A percentile compares a stretch with the other conserved stretches of the same genome.
phyloP scores from a whole-genome alignment of 192 early-diverging fungal genomes.

The Coemansia sp. region DNA sequence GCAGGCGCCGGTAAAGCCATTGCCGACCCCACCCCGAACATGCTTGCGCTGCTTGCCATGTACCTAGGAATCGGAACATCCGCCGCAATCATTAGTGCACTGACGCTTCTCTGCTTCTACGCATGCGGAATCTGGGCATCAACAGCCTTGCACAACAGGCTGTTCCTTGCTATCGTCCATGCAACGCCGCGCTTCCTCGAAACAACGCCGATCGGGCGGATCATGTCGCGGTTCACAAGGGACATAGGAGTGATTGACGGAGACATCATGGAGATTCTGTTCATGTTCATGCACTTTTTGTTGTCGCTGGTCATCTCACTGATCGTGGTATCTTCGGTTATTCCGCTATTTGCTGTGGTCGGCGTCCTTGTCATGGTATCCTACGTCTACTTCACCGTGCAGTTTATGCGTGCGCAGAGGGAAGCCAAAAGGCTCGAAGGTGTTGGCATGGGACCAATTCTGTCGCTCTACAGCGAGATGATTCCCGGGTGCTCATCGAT shows the following conservation, averaged over 20 bases:
- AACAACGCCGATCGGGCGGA: conserved; percentile 76
- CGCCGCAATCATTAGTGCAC: conserved; percentile 13
- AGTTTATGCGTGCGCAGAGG: conserved; percentile 73
- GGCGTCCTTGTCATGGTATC: conserved; percentile 57
- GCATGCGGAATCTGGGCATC: conserved; percentile 44
- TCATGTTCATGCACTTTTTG: conserved; percentile 56
- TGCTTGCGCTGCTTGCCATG: conserved; percentile 9
- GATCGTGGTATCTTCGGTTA: conserved; percentile 59
- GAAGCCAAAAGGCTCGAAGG: conserved; percentile 84
- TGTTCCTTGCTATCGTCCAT: conserved; percentile 60
- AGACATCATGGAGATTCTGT: conserved; percentile 57
- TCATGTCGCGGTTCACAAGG: conserved; percentile 78
- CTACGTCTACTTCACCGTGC: conserved; percentile 62
- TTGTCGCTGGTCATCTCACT: conserved; percentile 59
- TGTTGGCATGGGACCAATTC: conserved; percentile 65
- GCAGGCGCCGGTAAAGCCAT: conserved; percentile 17
- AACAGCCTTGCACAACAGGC: conserved; percentile 54
- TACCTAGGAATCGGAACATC: conserved; percentile 18
- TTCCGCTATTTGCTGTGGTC: conserved; percentile 71
- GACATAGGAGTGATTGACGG: conserved; percentile 81
- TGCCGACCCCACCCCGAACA: background rate
- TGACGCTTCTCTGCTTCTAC: conserved; percentile 25
- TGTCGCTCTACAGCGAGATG: conserved; percentile 77
- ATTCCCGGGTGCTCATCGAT: conserved; percentile 68
- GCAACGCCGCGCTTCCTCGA: conserved; percentile 84